Base-by-base conservation (phyloP, 192 early-diverging fungal species). In the Coemansia sp. region DNA sequence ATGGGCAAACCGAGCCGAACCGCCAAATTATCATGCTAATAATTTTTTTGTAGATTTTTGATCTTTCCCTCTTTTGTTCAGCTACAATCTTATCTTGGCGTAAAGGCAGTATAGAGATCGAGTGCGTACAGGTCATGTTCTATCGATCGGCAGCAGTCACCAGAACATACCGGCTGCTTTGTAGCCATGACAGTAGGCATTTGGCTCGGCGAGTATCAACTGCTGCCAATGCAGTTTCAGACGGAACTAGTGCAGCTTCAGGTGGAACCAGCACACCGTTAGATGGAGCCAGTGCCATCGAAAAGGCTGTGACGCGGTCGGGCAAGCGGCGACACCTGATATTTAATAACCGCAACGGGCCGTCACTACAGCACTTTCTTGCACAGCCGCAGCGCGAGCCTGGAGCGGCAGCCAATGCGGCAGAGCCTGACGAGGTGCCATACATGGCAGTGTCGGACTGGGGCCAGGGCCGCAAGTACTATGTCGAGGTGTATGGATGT, bases 401-500 rank as follows among this genome's bases (percentile, higher is more conserved):
- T 4, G 5, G n/a, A 23, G 60, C 25, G 20, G 47, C 14, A 3
- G 58, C 63, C 1, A 47, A 21, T 11, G 34, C 21, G 10, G 68
- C 61, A 17, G 63, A 42, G 23, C 72, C 78, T 0, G 78, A 80
- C 5, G 54, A 66, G 20, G 15, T 80, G 50, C 78, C 78, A 2
- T 80, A 80, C 62, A 58, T 80, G 71, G 2, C 72, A 6, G 63
- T 80, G 10, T 66, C 68, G 8, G 78, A 80, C 63, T 80, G 78
- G 71, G 89, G 88, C 3, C 69, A 74, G 50, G 85, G 85, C 2
- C 77, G 84, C 47, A 88, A 85, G 57, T 91, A 84, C 62, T 88
- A 84, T 68, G 84, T 91, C 8, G 89, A 91, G 63, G 89, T 91
- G 28, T 91, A 91, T 63, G 89, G 89, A 9, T 91, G 89, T 63